These are phyloP conservation scores for Amylostereum areolatum DNA, from an alignment of 1,284 basidiomycete species.

Conservation along the genomic window DNA sequence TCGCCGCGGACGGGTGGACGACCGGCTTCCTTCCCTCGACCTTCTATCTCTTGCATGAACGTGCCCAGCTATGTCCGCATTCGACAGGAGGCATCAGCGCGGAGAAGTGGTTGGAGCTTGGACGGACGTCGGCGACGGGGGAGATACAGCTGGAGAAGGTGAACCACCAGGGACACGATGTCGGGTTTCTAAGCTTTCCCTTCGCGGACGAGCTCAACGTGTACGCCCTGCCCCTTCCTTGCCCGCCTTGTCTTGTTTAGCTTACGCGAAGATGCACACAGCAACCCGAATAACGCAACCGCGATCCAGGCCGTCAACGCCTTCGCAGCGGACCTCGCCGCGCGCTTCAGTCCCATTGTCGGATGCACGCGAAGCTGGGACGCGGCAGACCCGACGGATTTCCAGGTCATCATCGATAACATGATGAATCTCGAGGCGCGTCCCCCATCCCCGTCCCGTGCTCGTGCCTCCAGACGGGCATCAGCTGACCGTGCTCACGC, in stretches of 20 bases:
- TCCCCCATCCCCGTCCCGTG: no score
- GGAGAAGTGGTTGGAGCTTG: slow-evolving; percentile 42
- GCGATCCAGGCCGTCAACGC: slow-evolving; percentile 30
- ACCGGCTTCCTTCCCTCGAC: slow-evolving; percentile 63
- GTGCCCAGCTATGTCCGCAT: slow-evolving; percentile 40
- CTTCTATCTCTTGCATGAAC: slow-evolving; percentile 50
- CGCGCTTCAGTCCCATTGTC: slow-evolving; percentile 33
- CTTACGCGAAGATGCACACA: slow-evolving; percentile 11
- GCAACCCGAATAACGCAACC: slow-evolving; percentile 31
- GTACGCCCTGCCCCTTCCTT: slow-evolving; percentile 15
- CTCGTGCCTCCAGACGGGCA: neutral
- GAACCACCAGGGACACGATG: slow-evolving; percentile 54
- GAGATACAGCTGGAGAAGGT: slow-evolving; percentile 40
- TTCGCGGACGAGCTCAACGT: slow-evolving; percentile 37
- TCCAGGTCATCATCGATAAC: slow-evolving; percentile 68
- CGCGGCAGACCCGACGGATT: slow-evolving; percentile 45
- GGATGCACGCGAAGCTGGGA: slow-evolving; percentile 53
- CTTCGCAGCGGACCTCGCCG: slow-evolving; percentile 34
- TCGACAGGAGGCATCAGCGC: slow-evolving; percentile 21
- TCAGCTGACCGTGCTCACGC: neutral
- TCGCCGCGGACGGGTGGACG: slow-evolving; percentile 56
- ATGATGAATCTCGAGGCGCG: slow-evolving; percentile 68
- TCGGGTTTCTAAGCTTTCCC: slow-evolving; percentile 64
- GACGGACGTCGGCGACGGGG: slow-evolving; percentile 41
- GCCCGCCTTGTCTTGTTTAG: slow-evolving; percentile 2